Evolutionary conservation across 257 asterid species (phyloP).

Genomic region (Rhazya stricta): DNA sequence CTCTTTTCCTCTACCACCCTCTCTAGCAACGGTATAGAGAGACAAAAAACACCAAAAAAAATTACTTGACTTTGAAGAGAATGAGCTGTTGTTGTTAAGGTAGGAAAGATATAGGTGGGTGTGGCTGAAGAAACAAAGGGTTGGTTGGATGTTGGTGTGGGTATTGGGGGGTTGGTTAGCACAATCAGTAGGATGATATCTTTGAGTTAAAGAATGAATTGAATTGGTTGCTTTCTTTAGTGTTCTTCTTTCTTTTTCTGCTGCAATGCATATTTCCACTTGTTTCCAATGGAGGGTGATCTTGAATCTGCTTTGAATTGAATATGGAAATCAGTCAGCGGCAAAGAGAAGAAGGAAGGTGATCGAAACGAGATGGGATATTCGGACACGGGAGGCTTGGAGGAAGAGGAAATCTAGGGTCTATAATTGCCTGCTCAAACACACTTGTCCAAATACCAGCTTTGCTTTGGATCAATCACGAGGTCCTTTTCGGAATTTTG

Average conservation of each 20-base stretch:
- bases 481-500: slow-evolving; percentile 5
- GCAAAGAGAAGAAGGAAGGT: neutral
- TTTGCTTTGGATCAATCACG: slow-evolving; percentile 8
- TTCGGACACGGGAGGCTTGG: slow-evolving; percentile 19
- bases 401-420: slow-evolving; percentile 25
- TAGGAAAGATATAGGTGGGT: slow-evolving; percentile 12
- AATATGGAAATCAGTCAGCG: slow-evolving; percentile 13
- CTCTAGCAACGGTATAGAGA: neutral
- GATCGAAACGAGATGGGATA: slow-evolving; percentile 11
- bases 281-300: neutral
- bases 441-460: neutral
- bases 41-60: neutral
- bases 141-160: slow-evolving; percentile 9
- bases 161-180: slow-evolving; percentile 16
- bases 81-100: neutral
- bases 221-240: slow-evolving; percentile 21
- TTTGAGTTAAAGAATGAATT: slow-evolving; percentile 52
- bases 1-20: slow-evolving; percentile 28
- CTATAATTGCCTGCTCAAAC: neutral
- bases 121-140: slow-evolving; percentile 14
- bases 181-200: slow-evolving; percentile 35
- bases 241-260: slow-evolving; percentile 5
- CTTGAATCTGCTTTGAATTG: neutral
- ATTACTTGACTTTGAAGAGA: slow-evolving; percentile 2
- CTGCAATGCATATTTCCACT: neutral